Base-by-base conservation (phyloP, 2,329 filamentous ascomycete species). In the Daldinia sp. region DNA sequence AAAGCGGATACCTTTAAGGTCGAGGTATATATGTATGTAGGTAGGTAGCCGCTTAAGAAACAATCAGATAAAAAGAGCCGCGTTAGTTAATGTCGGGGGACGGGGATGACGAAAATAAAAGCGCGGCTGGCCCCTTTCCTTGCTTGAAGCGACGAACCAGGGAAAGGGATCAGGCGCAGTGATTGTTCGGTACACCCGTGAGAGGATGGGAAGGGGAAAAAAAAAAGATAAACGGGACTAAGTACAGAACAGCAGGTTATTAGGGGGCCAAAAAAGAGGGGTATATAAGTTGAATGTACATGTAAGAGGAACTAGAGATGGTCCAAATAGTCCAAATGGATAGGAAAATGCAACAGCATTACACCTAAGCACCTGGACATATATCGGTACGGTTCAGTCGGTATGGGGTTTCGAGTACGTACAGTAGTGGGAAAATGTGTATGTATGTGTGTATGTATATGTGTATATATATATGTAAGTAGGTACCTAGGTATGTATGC, bases 191-290 rank as follows among this genome's bases (percentile, higher is more conserved):
- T 65, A 68, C 56, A 62, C 59, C 68, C 65, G 68, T 60, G 63
- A 64, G 41, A 55, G 56, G 65, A 64, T 63, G 58, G 6, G 46
- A 58, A 62, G 33, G 35, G 13, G 4, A 37, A 39, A 39, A 39
- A 56, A 56, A 51, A 65, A 58, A 60, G 26, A 60, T 63, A 60
- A 59, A 67, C 35, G 65, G 57, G 51, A 54, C 65, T 71, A 69
- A 63, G 63, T 46, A 65, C 70, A 60, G 60, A 70, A 64, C 55
- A 55, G 67, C 70, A 41, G 55, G 65, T 60, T 63, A 62, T 62
- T 73, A 70, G 65, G 72, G 72, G 70, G 59, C 57, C 64, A 54
- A 67, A 72, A 72, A 72, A 73, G 72, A 72, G 72, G 72, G 72
- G 72, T 73, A 73, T 66, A 39, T 42, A 53, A 18, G 46, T 50